Conservation (phyloP, 164 flowering plant genomes). For the Taxillus chinensis region DNA sequence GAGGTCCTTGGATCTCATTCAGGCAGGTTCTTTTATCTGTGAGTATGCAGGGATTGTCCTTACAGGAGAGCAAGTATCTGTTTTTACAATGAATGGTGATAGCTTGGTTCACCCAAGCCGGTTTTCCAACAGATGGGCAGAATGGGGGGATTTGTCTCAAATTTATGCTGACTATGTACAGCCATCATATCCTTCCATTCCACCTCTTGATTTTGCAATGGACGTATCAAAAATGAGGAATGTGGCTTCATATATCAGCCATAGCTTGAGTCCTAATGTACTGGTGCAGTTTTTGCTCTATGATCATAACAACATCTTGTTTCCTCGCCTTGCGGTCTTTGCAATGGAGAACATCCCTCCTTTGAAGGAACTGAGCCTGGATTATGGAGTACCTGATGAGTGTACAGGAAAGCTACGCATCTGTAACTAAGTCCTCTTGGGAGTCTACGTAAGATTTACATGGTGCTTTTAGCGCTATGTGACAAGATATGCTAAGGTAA, state of each 20-base stretch:
- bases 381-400: constrained; percentile 75
- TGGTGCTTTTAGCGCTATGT: too few relatives aligned
- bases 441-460: too few relatives aligned
- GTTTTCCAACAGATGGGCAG: constrained; percentile 58
- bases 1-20: constrained; percentile 65
- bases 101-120: constrained; percentile 60
- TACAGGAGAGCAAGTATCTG: constrained; percentile 47
- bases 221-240: constrained; percentile 83
- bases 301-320: constrained; percentile 57
- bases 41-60: constrained; percentile 69
- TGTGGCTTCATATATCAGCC: constrained; percentile 85
- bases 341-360: constrained; percentile 95
- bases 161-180: constrained; percentile 37
- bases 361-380: constrained; percentile 76
- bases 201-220: constrained; percentile 77
- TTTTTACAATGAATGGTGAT: constrained; percentile 75
- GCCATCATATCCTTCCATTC: constrained; percentile 45
- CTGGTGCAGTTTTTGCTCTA: constrained; percentile 70
- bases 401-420: constrained; percentile 48
- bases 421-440: constrained; percentile 31
- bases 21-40: constrained; percentile 71
- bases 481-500: too few relatives aligned
- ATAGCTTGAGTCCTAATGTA: constrained; percentile 73
- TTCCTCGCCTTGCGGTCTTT: constrained; percentile 84
- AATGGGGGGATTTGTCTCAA: constrained; percentile 86